These are phyloP conservation scores for Ascochyta pisi DNA, from an alignment of 2,329 filamentous ascomycete genomes.

Conservation along the genomic window DNA sequence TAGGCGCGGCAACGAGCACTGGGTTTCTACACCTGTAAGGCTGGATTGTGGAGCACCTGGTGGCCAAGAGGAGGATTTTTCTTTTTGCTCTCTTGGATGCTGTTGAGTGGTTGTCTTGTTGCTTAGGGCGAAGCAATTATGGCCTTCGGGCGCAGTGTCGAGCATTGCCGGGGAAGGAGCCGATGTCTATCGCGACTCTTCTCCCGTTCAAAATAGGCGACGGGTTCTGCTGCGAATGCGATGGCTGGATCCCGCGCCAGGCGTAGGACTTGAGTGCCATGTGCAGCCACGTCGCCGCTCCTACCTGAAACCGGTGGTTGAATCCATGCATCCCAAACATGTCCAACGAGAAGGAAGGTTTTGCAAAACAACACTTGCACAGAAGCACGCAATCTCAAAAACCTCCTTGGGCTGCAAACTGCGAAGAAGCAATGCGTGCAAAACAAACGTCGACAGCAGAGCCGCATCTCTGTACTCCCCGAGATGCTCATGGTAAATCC, in stretches of 20 bases:
- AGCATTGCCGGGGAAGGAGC: neutral
- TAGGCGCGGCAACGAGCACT: conserved; percentile 1
- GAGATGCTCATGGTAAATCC: neutral
- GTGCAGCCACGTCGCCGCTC: neutral
- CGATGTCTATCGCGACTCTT: neutral
- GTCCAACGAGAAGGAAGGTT: neutral
- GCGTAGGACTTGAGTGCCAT: neutral
- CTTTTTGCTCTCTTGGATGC: neutral
- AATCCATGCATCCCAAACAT: neutral
- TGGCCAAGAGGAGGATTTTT: neutral
- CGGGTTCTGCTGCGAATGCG: neutral
- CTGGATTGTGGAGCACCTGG: neutral
- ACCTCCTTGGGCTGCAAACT: neutral
- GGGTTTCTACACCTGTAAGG: neutral
- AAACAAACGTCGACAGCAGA: neutral
- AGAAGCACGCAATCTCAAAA: neutral
- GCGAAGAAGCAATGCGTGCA: neutral
- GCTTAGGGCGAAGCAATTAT: no score
- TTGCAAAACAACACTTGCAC: neutral
- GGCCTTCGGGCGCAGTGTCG: no score
- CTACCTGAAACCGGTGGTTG: neutral
- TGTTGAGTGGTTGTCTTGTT: neutral
- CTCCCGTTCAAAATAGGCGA: no score
- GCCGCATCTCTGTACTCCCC: conserved; percentile 6
- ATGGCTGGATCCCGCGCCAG: neutral